Evolutionary conservation across 345 rosid genomes (phyloP).

Genomic region (Cardamine resedifolia): DNA sequence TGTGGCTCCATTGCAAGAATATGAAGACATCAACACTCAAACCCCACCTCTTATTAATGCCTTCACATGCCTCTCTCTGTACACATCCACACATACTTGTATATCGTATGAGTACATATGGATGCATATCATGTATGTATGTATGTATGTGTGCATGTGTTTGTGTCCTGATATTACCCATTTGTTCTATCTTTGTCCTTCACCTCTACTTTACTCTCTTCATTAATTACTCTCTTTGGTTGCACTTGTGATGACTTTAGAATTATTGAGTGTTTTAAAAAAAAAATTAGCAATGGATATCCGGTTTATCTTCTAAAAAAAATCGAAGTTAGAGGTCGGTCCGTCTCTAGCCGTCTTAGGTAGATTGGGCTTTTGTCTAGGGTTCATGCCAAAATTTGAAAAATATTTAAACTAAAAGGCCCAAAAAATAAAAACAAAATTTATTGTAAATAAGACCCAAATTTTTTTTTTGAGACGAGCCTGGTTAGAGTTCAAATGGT

Average conservation of each 20-base stretch:
- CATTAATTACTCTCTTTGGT: conserved; percentile 1
- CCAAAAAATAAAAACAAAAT: too few species aligned
- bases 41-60: conserved; percentile 38
- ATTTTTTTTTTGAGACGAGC: too few species aligned
- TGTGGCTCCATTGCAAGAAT: conserved; percentile 31
- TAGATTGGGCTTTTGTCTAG: too few species aligned
- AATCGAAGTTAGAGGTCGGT: too few species aligned
- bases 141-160: conserved; percentile 31
- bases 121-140: conserved; percentile 16
- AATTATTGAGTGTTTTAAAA: too few species aligned
- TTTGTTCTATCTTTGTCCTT: conserved; percentile 12
- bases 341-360: too few species aligned
- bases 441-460: too few species aligned
- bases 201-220: not conserved
- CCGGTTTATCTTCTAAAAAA: not conserved
- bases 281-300: not conserved
- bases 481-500: too few species aligned
- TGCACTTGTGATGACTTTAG: conserved; percentile 6
- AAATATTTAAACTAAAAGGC: too few species aligned
- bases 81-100: conserved; percentile 20
- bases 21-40: conserved; percentile 36
- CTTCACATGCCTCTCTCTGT: conserved; percentile 33
- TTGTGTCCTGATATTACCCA: conserved; percentile 26
- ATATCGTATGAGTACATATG: conserved; percentile 12
- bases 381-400: too few species aligned